Evolutionary conservation across 2,329 filamentous ascomycete species (phyloP).

Genomic region (Ascomycota sp.): DNA sequence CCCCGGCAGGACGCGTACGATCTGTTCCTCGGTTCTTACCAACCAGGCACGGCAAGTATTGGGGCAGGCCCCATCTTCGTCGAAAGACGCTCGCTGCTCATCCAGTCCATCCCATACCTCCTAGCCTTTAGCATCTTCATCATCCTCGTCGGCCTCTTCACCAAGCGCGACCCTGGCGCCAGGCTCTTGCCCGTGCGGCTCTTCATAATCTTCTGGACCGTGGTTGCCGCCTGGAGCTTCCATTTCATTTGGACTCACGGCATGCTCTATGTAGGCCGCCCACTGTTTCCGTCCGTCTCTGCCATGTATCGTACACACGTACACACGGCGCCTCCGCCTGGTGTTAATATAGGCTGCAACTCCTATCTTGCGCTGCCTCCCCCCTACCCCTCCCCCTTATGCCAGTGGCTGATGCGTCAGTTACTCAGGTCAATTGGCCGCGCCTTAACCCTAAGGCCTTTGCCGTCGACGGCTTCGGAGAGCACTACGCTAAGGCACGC

Average conservation of each 20-base stretch:
- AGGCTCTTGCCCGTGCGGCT: conserved; percentile 64
- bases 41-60: conserved; percentile 50
- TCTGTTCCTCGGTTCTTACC: conserved; percentile 74
- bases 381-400: too few relatives aligned
- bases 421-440: conserved; percentile 77
- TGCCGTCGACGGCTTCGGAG: conserved; percentile 72
- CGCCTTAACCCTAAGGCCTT: conserved; percentile 80
- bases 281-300: too few relatives aligned
- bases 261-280: conserved; percentile 69
- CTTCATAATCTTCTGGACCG: conserved; percentile 61
- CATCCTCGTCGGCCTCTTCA: conserved; percentile 53
- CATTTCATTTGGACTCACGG: conserved; percentile 70
- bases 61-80: conserved; percentile 58
- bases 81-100: conserved; percentile 65
- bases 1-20: conserved; percentile 91
- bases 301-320: too few relatives aligned
- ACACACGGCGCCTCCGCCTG: too few relatives aligned
- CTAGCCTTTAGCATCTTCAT: conserved; percentile 74
- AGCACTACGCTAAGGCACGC: conserved; percentile 62
- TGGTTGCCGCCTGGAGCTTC: conserved; percentile 47
- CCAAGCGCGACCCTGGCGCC: conserved; percentile 48
- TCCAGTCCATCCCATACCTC: conserved; percentile 88
- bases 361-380: too few relatives aligned
- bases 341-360: too few relatives aligned
- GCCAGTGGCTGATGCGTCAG: not conserved